Base-by-base conservation (phyloP, 176 grass and related monocot genomes). In the Cocos nucifera region DNA sequence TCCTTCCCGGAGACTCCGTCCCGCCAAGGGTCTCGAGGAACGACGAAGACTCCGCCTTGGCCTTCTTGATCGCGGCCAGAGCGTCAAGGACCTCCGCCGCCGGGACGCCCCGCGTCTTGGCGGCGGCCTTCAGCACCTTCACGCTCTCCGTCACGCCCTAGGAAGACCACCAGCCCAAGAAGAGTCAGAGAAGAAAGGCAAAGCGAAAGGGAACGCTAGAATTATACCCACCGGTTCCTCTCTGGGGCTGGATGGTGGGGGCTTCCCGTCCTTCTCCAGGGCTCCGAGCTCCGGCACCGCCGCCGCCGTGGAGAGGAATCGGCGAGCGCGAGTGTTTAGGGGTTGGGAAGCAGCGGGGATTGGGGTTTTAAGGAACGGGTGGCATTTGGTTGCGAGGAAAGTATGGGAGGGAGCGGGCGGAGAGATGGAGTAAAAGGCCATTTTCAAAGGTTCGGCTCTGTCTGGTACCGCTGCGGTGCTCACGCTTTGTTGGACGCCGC, bases 11-110 rank as follows among this genome's bases (percentile, higher is more conserved):
- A 1, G 92, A 90, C 75, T 85, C 75, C 0, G 80, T 84, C 28
- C 92, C 92, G 0, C 92, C 92, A 0, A 97, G 92, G 0, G 78
- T 88, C 70, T 97, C 65, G 49, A 90, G 77, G 74, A 90, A 97
- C 30, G 54, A 4, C 5, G 84, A 75, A 0, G 92, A 67, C 49
- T 97, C 87, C 1, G 81, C 75, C 63, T 91, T 90, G 0, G 76
- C 75, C 62, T 97, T 90, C 68, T 97, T 97, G 69, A 97, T 73
- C 19, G 62, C 60, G n/a, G 66, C 82, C 28, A 97, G 60, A 28
- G 87, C 87, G 7, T 78, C 18, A 4, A 97, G 80, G 30, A 97
- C 44, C 49, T 91, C 78, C 15, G 72, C 27, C 4, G 81, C 78
- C 7, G 87, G 81, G 18, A 88, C 83, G 76, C 79, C 77, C 62